These are phyloP conservation scores for Lipomyces lipofer DNA, from an alignment of 805 yeast genomes.

Conservation along the genomic window DNA sequence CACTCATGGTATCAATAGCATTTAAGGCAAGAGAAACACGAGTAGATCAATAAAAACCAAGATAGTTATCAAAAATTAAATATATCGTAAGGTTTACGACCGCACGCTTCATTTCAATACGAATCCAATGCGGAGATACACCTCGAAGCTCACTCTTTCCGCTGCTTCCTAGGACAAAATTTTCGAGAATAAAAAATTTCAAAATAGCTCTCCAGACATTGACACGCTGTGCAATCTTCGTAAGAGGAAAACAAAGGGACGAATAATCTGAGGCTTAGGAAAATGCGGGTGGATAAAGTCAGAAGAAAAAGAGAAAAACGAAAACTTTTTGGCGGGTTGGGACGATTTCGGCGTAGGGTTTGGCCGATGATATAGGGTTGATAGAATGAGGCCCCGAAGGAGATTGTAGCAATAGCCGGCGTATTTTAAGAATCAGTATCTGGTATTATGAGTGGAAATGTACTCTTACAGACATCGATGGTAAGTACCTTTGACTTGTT, in stretches of 20 bases:
- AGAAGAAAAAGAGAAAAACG: not conserved
- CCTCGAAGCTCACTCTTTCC: constrained; percentile 8
- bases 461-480: constrained; percentile 28
- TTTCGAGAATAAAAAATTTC: no score
- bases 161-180: constrained; percentile 5
- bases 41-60: no score
- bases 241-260: not conserved
- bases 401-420: not conserved
- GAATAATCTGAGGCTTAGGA: not conserved
- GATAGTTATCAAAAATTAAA: no score
- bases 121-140: constrained; percentile 25
- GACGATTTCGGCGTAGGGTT: not conserved
- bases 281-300: not conserved
- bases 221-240: no score
- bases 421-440: not conserved
- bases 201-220: no score
- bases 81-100: constrained; percentile 24
- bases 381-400: not conserved
- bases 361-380: no score
- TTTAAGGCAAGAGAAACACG: no score
- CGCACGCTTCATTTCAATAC: constrained; percentile 19
- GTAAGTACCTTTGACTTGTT: constrained; percentile 5
- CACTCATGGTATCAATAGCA: no score
- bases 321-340: not conserved
- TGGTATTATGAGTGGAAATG: constrained; percentile 22